Evolutionary conservation across 805 yeast species (phyloP).

Genomic region (Barnettozyma pratensis): DNA sequence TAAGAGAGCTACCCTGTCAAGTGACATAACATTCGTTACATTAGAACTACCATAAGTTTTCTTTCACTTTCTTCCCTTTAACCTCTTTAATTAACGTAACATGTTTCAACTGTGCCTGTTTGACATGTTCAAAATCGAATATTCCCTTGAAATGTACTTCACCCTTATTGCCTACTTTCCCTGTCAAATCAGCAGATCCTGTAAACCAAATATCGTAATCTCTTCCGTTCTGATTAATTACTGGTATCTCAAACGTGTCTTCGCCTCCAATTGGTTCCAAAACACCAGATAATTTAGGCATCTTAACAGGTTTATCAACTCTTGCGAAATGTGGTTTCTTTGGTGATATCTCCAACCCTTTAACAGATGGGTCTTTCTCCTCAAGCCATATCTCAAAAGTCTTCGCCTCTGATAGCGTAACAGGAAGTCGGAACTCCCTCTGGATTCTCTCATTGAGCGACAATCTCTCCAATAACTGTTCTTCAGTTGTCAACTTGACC

Average conservation of each 20-base stretch:
- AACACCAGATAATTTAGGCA: slow-evolving; percentile 12
- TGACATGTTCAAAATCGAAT: slow-evolving; percentile 23
- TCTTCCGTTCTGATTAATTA: slow-evolving; percentile 13
- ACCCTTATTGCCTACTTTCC: slow-evolving; percentile 14
- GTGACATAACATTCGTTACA: not conserved
- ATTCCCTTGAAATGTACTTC: slow-evolving; percentile 22
- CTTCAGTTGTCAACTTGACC: slow-evolving; percentile 18
- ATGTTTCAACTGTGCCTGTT: slow-evolving; percentile 19
- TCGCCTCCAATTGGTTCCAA: slow-evolving; percentile 22
- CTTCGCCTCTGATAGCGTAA: slow-evolving; percentile 10
- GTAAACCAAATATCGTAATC: slow-evolving; percentile 17
- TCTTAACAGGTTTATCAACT: slow-evolving; percentile 16
- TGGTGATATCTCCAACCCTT: slow-evolving; percentile 23
- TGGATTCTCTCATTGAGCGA: slow-evolving; percentile 17
- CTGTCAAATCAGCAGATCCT: slow-evolving; percentile 16
- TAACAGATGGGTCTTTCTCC: slow-evolving; percentile 15
- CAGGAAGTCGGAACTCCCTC: slow-evolving; percentile 18
- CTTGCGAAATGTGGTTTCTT: slow-evolving; percentile 12
- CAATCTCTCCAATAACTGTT: slow-evolving; percentile 21
- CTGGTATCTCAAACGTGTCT: slow-evolving; percentile 18
- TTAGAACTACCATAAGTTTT: slow-evolving; percentile 17
- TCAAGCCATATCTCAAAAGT: slow-evolving; percentile 23
- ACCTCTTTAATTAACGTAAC: slow-evolving; percentile 15
- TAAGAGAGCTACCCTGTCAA: too few relatives aligned
- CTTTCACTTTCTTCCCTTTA: slow-evolving; percentile 16